Percentiles rank a stretch among this genome's conserved stretches.
These are phyloP conservation scores for Mycosphaerella arachidis DNA, from an alignment of 2,329 filamentous ascomycete species.

Conservation along the genomic window DNA sequence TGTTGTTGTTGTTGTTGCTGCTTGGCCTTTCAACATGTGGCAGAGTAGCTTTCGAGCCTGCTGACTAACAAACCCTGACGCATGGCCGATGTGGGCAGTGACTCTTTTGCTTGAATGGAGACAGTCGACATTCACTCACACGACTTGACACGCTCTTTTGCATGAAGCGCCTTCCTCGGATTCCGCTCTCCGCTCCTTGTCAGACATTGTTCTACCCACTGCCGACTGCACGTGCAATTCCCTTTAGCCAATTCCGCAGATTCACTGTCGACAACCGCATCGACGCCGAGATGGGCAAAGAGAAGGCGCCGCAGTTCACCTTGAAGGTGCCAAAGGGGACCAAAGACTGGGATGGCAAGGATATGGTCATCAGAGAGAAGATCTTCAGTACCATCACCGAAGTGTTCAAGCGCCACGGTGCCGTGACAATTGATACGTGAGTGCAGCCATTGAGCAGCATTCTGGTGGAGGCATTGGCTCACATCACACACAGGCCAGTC, in stretches of 20 bases:
- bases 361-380: constrained; percentile 75
- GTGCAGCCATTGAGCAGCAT: constrained; percentile 8
- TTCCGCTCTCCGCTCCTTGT: constrained; percentile 6
- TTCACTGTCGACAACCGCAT: constrained; percentile 12
- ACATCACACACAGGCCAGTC: constrained; percentile 49
- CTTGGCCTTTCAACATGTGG: not conserved
- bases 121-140: not conserved
- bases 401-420: constrained; percentile 81
- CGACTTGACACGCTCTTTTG: constrained; percentile 7
- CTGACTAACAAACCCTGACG: not conserved
- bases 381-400: constrained; percentile 72
- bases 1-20: too few species aligned
- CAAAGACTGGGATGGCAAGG: constrained; percentile 75
- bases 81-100: not conserved
- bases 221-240: not conserved
- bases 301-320: constrained; percentile 49
- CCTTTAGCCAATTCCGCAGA: constrained; percentile 2
- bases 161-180: constrained; percentile 16
- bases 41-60: not conserved
- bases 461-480: constrained; percentile 4
- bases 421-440: constrained; percentile 71
- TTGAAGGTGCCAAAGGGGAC: constrained; percentile 90
- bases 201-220: not conserved
- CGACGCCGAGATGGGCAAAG: constrained; percentile 45
- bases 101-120: not conserved